Base-by-base conservation (phyloP, 192 early-diverging fungal genomes). In the Paraglomus brasilianum region DNA sequence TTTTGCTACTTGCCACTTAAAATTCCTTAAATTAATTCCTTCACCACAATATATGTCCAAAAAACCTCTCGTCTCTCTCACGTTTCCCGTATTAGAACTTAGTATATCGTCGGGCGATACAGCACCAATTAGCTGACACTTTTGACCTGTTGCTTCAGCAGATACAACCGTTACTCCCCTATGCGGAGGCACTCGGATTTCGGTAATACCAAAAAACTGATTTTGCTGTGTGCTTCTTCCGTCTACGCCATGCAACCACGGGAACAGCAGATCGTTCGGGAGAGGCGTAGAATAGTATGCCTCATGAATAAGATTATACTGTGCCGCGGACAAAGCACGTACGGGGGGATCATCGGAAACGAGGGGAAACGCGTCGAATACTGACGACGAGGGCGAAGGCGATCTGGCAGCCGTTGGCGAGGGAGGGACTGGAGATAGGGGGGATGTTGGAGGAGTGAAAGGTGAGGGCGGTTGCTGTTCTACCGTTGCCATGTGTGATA, bases 161-260 rank as follows among this genome's bases (percentile, higher is more conserved):
- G 75, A 72, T n/a, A 78, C 51, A 24, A 81, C 64, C 46, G 73
- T 77, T 24, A 78, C 45, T 3, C 79, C 79, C 0, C 78, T 73
- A 64, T 80, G 78, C 19, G 70, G 63, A 9, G 78, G 78, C 4
- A 80, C 13, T 0, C 69, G 72, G 22, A 74, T 49, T 22, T 68
- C 40, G 68, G 10, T 55, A 14, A 86, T 66, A n/a, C 83, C 77
- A 41, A 86, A 86, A 53, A 86, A 86, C 10, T 77, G 74, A 60
- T 80, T 82, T 67, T 86, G 85, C 15, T 74, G 71, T 14, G 64
- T 52, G 41, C 60, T 76, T 10, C 58, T 63, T 9, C 85, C 85
- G 41, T 84, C 81, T 9, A 86, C 80, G 22, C 85, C 85, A 69
- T 86, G 85, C 2, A 86, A 68, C 85, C 85, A 86, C 0, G 85